These are phyloP conservation scores for Candida neerlandica DNA, from an alignment of 1,139 yeast genomes.

Conservation along the genomic window DNA sequence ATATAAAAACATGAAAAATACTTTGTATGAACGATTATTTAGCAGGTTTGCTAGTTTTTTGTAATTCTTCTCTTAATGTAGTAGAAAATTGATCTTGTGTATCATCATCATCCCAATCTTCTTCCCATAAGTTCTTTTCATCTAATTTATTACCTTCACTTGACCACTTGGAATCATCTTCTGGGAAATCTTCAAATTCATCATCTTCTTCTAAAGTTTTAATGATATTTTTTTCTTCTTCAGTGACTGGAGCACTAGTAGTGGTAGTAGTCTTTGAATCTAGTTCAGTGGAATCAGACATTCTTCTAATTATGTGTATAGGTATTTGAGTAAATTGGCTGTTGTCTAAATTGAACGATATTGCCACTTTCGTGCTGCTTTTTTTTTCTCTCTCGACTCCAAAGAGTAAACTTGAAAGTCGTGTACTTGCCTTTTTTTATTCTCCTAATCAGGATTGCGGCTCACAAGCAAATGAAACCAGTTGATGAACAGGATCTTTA, in stretches of 20 bases:
- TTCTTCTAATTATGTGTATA: not conserved
- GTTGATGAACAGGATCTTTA: no score
- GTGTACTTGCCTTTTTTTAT: no score
- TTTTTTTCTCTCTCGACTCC: not conserved
- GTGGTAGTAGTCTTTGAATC: constrained; percentile 3
- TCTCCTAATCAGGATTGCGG: no score
- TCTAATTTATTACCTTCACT: constrained; percentile 42
- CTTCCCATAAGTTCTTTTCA: constrained; percentile 74
- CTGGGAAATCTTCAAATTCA: constrained; percentile 94
- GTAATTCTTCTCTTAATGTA: constrained; percentile 57
- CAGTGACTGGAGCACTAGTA: constrained; percentile 12
- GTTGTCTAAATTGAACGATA: not conserved
- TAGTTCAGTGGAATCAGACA: constrained; percentile 5
- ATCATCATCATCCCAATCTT: constrained; percentile 95
- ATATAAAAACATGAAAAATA: not conserved
- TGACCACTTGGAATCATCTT: constrained; percentile 68
- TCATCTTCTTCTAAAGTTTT: constrained; percentile 86
- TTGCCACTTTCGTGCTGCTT: not conserved
- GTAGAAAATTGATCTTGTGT: constrained; percentile 82
- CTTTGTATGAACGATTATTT: not conserved
- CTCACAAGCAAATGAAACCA: no score
- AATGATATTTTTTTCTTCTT: constrained; percentile 41
- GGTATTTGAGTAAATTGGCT: not conserved
- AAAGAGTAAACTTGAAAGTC: no score
- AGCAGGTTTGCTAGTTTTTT: constrained; percentile 15